Evolutionary conservation across 2,329 filamentous ascomycete genomes (phyloP), one percentile per base, ranked within the genome.

Genomic region (Nothopassalora personata): DNA sequence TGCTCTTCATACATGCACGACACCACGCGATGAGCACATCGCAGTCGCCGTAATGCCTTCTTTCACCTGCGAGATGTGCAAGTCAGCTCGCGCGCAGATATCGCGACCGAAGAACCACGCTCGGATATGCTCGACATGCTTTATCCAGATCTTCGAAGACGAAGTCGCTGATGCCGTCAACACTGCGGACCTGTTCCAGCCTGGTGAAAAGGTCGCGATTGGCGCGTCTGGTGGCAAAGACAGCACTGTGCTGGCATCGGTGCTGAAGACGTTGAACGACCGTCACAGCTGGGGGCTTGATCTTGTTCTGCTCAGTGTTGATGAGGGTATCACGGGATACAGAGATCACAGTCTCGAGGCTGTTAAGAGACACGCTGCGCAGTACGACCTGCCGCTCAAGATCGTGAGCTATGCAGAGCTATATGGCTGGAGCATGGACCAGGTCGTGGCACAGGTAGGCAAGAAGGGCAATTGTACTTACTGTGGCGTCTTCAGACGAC

Each of bases 381-480:
- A 97, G 74, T 97, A 97, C 75, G 86, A 88, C 1, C 95, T 99
- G 88, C 86, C 89, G 0, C 78, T 99, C 52, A 90, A 91, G 67
- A 96, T 99, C 57, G 85, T 99, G 53, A 91, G 93, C 53, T 99
- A 99, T 70, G 88, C 87, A 56, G 89, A 97, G 70, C 80, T 99
- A 9, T 99, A 99, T 73, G 94, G 93, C 8, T 99, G 94, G 94
- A 97, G 92, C 0, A 99, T 99, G 94, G 94, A 99, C 71, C 91
- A 97, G 71, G 94, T 99, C 9, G 95, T 99, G 4, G 89, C 92
- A 69, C 90, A 93, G 51, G 89, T 99, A 53, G 94, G 94, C 13
- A 97, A 97, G 78, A 97, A 97, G 75, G 92, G 93, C 31, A 99
- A 99, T 75, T 99, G 94, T 81, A 99, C 95, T 31, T 99, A 99